Percentiles rank a stretch among this genome's conserved stretches.
Evolutionary conservation across 352 stramenopile genomes (phyloP).

Genomic region (Lagenidium giganteum): DNA sequence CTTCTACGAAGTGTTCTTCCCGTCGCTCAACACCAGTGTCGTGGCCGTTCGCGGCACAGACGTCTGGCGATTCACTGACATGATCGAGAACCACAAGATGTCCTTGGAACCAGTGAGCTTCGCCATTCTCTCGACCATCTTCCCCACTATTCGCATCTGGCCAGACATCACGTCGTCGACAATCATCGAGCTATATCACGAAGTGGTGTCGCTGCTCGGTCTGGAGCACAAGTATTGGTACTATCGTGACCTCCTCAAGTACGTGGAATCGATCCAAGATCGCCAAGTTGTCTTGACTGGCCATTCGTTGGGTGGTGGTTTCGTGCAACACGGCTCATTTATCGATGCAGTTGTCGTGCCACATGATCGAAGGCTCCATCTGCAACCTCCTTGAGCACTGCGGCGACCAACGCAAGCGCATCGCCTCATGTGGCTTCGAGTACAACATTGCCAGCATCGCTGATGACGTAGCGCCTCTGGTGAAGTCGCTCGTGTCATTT

Average conservation of each 20-base stretch:
- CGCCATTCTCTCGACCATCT: slow-evolving; percentile 79
- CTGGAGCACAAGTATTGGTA: slow-evolving; percentile 86
- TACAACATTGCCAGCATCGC: slow-evolving; percentile 72
- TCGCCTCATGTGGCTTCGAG: slow-evolving; percentile 73
- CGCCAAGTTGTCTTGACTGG: slow-evolving; percentile 82
- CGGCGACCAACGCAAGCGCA: slow-evolving; percentile 46
- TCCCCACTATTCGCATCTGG: slow-evolving; percentile 89
- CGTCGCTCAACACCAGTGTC: slow-evolving; percentile 62
- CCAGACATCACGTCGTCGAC: slow-evolving; percentile 85
- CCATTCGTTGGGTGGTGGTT: slow-evolving; percentile 87
- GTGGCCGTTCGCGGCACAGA: slow-evolving; percentile 81
- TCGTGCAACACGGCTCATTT: slow-evolving; percentile 83
- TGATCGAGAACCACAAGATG: slow-evolving; percentile 88
- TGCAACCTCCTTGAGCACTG: slow-evolving; percentile 83
- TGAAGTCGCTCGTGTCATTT: slow-evolving; percentile 40
- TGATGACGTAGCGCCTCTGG: slow-evolving; percentile 53
- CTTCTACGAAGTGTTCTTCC: slow-evolving; percentile 70
- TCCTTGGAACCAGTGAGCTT: slow-evolving; percentile 89
- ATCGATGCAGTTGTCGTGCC: slow-evolving; percentile 87
- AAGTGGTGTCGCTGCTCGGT: slow-evolving; percentile 82
- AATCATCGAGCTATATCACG: slow-evolving; percentile 82
- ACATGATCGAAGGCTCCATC: slow-evolving; percentile 90
- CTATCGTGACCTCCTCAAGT: slow-evolving; percentile 82
- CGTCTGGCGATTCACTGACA: slow-evolving; percentile 78
- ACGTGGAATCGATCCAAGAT: slow-evolving; percentile 72